Percentiles rank a stretch among this genome's conserved stretches.
Evolutionary conservation across 352 stramenopile genomes (phyloP).

Genomic region (Lagenidium giganteum): DNA sequence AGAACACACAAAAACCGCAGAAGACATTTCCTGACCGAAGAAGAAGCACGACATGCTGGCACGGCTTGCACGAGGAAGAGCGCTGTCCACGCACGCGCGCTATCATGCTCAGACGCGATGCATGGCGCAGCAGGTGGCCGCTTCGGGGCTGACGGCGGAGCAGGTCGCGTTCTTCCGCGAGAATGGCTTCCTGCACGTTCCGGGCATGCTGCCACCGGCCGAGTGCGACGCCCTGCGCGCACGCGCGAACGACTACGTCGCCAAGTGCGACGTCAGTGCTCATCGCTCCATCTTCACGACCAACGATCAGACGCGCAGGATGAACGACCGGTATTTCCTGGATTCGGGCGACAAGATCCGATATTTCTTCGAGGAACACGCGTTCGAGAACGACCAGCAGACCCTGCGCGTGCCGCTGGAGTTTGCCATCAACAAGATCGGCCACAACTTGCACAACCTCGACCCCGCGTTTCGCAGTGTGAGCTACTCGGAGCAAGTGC

Average conservation of each 20-base stretch:
- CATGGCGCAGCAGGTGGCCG: no score
- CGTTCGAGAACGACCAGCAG: constrained; percentile 46
- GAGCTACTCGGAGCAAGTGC: constrained; percentile 65
- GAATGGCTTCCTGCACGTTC: constrained; percentile 16
- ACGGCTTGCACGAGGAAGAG: no score
- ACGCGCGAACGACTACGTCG: constrained; percentile 5
- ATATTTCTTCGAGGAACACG: constrained; percentile 70
- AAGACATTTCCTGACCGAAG: no score
- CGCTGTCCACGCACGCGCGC: no score
- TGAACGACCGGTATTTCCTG: constrained; percentile 72
- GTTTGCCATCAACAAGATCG: constrained; percentile 90
- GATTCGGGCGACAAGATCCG: constrained; percentile 48
- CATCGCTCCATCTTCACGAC: constrained; percentile 18
- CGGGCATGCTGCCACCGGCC: constrained; percentile 5
- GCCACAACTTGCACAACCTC: constrained; percentile 90
- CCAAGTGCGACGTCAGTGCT: constrained; percentile 4
- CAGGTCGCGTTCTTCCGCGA: constrained; percentile 12
- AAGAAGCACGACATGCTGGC: no score
- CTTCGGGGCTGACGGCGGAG: constrained; percentile 10
- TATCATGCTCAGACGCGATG: no score
- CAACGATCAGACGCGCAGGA: constrained; percentile 13
- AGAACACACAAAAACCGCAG: no score
- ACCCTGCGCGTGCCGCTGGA: constrained; percentile 43
- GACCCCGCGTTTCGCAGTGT: constrained; percentile 81
- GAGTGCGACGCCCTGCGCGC: constrained; percentile 8